Evolutionary conservation across 23 red algal genomes (phyloP).

Genomic region (Gracilaria vermiculophylla): DNA sequence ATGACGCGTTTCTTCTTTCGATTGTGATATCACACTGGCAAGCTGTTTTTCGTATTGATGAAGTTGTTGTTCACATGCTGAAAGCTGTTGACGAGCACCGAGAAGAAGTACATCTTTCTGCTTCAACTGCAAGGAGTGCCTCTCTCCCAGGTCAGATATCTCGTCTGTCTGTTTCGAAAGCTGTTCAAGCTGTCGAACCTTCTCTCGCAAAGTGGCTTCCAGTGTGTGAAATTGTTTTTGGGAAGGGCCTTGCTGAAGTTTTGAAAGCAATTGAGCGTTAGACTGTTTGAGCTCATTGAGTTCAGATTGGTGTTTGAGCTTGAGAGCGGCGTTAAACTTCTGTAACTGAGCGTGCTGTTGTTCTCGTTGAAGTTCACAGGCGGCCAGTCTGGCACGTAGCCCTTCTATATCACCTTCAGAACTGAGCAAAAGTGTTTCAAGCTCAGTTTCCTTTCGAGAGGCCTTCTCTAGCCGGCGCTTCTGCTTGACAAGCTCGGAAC

Average conservation of each 20-base stretch:
- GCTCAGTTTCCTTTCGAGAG: not conserved
- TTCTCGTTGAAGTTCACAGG: not conserved
- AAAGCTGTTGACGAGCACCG: not conserved
- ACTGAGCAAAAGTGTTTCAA: not conserved
- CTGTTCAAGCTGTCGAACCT: not conserved
- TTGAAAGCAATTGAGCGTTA: not conserved
- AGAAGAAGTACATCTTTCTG: not conserved
- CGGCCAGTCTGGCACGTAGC: not conserved
- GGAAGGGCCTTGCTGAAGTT: not conserved
- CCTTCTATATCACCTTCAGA: slow-evolving; percentile 2
- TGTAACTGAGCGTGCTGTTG: not conserved
- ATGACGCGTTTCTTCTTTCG: not conserved
- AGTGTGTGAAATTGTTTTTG: not conserved
- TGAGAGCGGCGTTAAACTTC: not conserved
- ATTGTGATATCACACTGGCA: not conserved
- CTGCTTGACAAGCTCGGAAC: not conserved
- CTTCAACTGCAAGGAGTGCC: not conserved
- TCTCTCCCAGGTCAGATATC: not conserved
- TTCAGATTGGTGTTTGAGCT: not conserved
- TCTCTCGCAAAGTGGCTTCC: not conserved
- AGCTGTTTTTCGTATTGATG: not conserved
- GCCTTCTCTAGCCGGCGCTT: slow-evolving; percentile 2
- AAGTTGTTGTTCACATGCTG: not conserved
- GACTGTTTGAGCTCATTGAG: slow-evolving; percentile 1
- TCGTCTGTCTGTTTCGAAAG: not conserved